A percentile compares a stretch with the other conserved stretches of the same genome.
phyloP scores from a whole-genome alignment of 495 filamentous ascomycete genomes.

The Penicillium turbatum region DNA sequence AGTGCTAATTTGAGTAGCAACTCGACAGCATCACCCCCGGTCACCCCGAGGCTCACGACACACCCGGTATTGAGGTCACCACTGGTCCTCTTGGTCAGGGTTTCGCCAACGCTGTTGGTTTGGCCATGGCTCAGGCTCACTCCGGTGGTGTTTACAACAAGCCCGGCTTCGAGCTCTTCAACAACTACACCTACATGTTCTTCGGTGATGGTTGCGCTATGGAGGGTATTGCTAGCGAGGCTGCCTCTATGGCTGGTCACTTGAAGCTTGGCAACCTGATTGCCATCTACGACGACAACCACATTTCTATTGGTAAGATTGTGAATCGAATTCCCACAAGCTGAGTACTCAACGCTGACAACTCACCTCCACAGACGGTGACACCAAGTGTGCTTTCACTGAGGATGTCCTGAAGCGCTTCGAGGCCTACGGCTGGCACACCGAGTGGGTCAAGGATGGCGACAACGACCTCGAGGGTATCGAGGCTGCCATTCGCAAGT shows the following conservation, averaged over 20 bases:
- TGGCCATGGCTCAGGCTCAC: conserved; percentile 93
- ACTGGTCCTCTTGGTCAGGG: conserved; percentile 95
- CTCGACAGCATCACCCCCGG: conserved; percentile 93
- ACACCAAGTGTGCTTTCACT: conserved; percentile 93
- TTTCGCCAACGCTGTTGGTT: conserved; percentile 91
- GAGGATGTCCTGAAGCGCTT: conserved; percentile 96
- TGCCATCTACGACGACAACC: conserved; percentile 96
- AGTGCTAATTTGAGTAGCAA: conserved; percentile 41
- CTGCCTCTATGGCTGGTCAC: conserved; percentile 88
- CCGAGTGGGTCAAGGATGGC: conserved; percentile 78
- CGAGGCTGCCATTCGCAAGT: conserved; percentile 80
- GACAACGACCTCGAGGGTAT: conserved; percentile 86
- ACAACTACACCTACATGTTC: conserved; percentile 96
- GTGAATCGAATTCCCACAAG: background rate
- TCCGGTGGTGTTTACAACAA: conserved; percentile 93
- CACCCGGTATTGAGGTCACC: conserved; percentile 94
- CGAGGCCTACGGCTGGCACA: conserved; percentile 97
- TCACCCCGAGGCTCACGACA: conserved; percentile 95
- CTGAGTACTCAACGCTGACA: conserved; percentile 6
- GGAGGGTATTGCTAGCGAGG: conserved; percentile 96
- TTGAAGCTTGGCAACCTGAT: conserved; percentile 97
- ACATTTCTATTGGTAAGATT: conserved; percentile 78
- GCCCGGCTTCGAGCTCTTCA: conserved; percentile 83
- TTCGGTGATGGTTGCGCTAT: conserved; percentile 98
- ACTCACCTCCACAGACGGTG: conserved; percentile 59